These are phyloP conservation scores for Macaranga tanarius DNA, from an alignment of 441 rosid species.

Conservation along the genomic window DNA sequence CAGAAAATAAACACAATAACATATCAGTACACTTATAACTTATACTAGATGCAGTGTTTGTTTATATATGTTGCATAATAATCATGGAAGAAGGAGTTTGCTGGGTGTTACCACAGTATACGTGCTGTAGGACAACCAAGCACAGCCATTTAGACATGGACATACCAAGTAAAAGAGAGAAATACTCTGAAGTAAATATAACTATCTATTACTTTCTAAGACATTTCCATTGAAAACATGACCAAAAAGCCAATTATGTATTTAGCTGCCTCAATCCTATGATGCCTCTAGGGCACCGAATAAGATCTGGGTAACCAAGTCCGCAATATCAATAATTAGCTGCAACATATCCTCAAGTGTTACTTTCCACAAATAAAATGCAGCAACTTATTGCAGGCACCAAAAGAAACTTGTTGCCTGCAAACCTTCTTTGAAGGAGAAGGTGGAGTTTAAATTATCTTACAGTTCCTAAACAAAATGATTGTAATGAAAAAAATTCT, in stretches of 20 bases:
- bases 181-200: slow-evolving; percentile 1
- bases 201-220: background rate
- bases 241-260: background rate
- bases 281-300: background rate
- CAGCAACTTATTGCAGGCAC: slow-evolving; percentile 11
- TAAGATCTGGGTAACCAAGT: background rate
- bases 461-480: background rate
- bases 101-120: background rate
- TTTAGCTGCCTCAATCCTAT: background rate
- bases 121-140: background rate
- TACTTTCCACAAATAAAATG: background rate
- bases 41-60: background rate
- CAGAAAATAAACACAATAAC: slow-evolving; percentile 26
- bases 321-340: background rate
- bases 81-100: background rate
- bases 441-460: background rate
- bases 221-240: background rate
- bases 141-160: background rate
- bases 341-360: background rate
- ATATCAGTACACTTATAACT: slow-evolving; percentile 8
- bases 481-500: slow-evolving; percentile 29
- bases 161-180: background rate
- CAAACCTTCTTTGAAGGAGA: background rate
- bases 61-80: background rate
- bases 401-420: background rate